Evolutionary conservation across 106 monocot genomes (phyloP), one percentile per base, ranked within the genome.

Genomic region (Vanilla planifolia): DNA sequence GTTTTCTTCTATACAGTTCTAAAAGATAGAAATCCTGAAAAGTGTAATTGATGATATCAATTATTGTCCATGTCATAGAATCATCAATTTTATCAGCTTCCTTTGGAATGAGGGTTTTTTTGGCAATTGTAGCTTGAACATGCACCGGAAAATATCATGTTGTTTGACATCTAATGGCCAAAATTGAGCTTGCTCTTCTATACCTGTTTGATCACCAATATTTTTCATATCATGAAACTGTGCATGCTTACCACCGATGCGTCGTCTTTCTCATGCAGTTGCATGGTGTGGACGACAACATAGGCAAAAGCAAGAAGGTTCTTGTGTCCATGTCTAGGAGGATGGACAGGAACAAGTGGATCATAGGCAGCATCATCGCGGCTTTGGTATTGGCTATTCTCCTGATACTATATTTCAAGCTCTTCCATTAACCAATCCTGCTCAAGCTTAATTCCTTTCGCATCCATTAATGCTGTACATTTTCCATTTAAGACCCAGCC

Each of bases 331-430:
- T 93, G 93, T 79, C 89, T 1, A 93, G 77, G 61, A 85, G 93
- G 68, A 79, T 93, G 73, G 75, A 77, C 71, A 81, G 76, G 67
- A 93, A 89, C 74, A 93, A 93, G 75, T 93, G 89, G 93, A 85
- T 82, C 36, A 88, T 89, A 42, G 93, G 82, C 19, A 61, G 65
- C 24, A 68, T 85, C 4, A 79, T 89, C 43, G 43, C 59, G 0
- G 75, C 60, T 4, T 73, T 93, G 2, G 69, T 79, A 7, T 21
- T 93, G 29, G 89, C 93, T 21, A 93, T 89, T 43, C 44, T 89
- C 46, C 34, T 82, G 21, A 82, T 89, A 13, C 65, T 93, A 42
- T 93, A 89, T 63, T 79, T 85, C 61, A 89, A 93, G 89, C 63
- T 89, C 29, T 2, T 45, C 28, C 78, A 78, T 41, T 88, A 65